Conservation (phyloP, 2,329 filamentous ascomycete genomes). For the Colletotrichum lentis region DNA sequence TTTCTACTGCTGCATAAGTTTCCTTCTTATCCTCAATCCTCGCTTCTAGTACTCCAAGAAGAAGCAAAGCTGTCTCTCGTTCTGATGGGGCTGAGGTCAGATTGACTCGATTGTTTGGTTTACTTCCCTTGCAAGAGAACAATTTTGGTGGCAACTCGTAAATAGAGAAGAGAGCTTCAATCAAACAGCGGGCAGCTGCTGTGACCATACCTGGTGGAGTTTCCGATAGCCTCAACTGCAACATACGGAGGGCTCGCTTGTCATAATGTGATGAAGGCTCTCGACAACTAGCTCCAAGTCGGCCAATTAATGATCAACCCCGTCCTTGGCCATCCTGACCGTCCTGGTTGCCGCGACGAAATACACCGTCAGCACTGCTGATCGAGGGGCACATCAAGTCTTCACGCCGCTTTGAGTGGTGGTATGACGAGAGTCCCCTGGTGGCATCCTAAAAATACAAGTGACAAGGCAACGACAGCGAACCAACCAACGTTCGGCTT, state of each 20-base stretch:
- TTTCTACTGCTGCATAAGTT: too few species aligned
- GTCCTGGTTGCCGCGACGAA: conserved; percentile 1
- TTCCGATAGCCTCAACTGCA: neutral
- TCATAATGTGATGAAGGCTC: neutral
- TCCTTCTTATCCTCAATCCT: too few species aligned
- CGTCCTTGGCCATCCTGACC: neutral
- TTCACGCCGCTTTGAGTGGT: neutral
- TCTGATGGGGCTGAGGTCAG: too few species aligned
- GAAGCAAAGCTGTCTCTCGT: too few species aligned
- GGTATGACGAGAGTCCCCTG: neutral
- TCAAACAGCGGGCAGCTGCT: too few species aligned
- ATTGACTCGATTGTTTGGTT: too few species aligned
- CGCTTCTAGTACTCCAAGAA: too few species aligned
- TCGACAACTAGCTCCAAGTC: neutral
- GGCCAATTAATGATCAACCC: neutral
- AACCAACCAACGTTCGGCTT: neutral
- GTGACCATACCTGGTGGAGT: neutral
- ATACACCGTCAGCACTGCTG: neutral
- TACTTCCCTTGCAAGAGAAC: too few species aligned
- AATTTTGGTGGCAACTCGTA: too few species aligned
- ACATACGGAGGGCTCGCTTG: neutral
- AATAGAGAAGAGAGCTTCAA: too few species aligned
- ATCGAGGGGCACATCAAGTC: neutral
- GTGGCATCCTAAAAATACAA: neutral
- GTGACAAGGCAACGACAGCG: neutral